Base-by-base conservation (phyloP, 2,329 filamentous ascomycete genomes). In the Dactylella cylindrospora region DNA sequence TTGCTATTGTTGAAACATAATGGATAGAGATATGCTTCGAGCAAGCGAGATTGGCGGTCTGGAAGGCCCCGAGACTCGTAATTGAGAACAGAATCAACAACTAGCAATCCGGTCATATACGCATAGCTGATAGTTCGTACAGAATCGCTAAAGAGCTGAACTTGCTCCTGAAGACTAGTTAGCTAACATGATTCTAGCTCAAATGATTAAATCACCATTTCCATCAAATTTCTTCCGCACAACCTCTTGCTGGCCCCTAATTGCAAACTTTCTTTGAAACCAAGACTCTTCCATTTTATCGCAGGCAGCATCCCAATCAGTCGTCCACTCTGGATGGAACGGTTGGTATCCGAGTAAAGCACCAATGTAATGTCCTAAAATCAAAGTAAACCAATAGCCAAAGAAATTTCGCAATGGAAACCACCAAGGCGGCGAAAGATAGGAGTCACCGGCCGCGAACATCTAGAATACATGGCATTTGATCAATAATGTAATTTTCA, bases 281-380 rank as follows among this genome's bases (percentile, higher is more conserved):
- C 35, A 15, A 13, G 45, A 39, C n/a, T 35, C 31, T 17, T 65
- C 51, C 72, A 73, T 73, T 57, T 70, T 70, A n/a, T 64, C 43
- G 25, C 68, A 67, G 1, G 72, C 71, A n/a, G 47, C 53, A 20
- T 71, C 71, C 73, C 73, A 74, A 32, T 74, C 73, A 3, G 68
- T 70, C 1, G 70, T 73, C 62, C 70, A 74, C 57, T 73, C 68
- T 12, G 50, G 66, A 64, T 69, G 71, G 51, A 70, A 74, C 0
- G 73, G 73, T 65, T 72, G 68, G 59, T 74, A 74, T 3, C 72
- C 73, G 12, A 74, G 62, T 35, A 74, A 29, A 2, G 70, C 70
- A 1, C 73, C 73, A 19, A 74, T 46, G 70, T 71, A 74, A 23
- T 72, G 66, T 3, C 72, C 72, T 5, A 74, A 13, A 3, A 70